Percentiles rank a stretch among this genome's conserved stretches.
Conservation (phyloP, 1,139 yeast genomes). For the Lodderomyces pseudojiufengensis region DNA sequence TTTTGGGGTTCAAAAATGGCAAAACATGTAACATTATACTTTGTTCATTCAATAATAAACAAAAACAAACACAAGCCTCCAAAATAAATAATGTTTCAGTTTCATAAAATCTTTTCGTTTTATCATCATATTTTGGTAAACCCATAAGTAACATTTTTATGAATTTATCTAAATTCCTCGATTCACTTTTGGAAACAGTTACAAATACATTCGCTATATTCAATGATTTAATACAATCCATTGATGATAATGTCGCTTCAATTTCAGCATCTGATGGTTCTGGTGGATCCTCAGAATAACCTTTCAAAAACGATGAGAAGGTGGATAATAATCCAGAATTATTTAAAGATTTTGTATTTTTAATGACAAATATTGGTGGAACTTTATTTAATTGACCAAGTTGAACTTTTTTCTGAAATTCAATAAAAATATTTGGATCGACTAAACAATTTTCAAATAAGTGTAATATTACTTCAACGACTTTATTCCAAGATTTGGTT, state of each 20-base stretch:
- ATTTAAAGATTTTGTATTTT: constrained; percentile 57
- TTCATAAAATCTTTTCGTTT: constrained; percentile 47
- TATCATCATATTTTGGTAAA: constrained; percentile 30
- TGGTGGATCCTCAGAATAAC: constrained; percentile 78
- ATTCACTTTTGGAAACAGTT: constrained; percentile 33
- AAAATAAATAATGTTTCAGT: constrained; percentile 53
- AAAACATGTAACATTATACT: constrained; percentile 26
- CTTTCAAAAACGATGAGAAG: constrained; percentile 86
- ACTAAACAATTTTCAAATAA: constrained; percentile 73
- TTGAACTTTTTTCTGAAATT: constrained; percentile 54
- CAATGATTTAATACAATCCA: constrained; percentile 76
- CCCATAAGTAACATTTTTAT: constrained; percentile 23
- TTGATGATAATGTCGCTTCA: constrained; percentile 75
- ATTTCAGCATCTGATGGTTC: constrained; percentile 94
- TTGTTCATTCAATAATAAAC: constrained; percentile 41
- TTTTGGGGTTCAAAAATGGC: constrained; percentile 17
- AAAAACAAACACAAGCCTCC: constrained; percentile 52
- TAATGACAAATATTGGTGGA: constrained; percentile 61
- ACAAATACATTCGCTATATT: constrained; percentile 51
- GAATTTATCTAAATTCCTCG: constrained; percentile 20
- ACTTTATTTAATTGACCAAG: constrained; percentile 57
- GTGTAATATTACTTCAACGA: constrained; percentile 58
- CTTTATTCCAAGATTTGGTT: constrained; percentile 56
- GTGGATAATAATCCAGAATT: constrained; percentile 81
- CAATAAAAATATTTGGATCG: constrained; percentile 61